Evolutionary conservation across 2,329 filamentous ascomycete species (phyloP).

Genomic region (Colletotrichum sp.): DNA sequence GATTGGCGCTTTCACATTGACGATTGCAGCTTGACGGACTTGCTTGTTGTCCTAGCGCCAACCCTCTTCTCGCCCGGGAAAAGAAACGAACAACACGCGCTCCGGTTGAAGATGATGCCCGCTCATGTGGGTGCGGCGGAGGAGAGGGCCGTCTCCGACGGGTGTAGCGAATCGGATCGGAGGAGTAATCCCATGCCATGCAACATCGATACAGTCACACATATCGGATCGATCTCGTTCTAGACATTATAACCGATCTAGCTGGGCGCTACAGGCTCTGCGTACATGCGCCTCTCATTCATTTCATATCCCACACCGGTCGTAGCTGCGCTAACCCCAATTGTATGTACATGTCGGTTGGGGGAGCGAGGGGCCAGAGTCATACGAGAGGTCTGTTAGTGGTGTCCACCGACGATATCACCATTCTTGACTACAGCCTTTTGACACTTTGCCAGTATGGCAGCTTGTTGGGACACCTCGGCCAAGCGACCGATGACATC

Average conservation of each 20-base stretch:
- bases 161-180: neutral
- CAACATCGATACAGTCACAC: neutral
- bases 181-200: neutral
- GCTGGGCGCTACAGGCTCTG: neutral
- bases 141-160: neutral
- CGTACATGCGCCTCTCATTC: neutral
- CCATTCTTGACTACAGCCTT: slow-evolving; percentile 45
- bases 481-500: slow-evolving; percentile 77
- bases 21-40: neutral
- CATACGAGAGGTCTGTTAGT: slow-evolving; percentile 5
- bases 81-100: neutral
- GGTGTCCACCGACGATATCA: slow-evolving; percentile 23
- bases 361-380: neutral
- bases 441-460: slow-evolving; percentile 78
- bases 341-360: neutral
- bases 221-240: neutral
- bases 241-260: neutral
- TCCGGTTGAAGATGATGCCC: neutral
- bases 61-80: neutral
- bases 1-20: neutral
- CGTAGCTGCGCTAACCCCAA: neutral
- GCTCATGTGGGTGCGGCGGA: neutral
- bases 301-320: neutral
- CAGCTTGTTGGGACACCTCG: slow-evolving; percentile 81
- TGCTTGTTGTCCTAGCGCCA: neutral